Base-by-base conservation (phyloP, 1,284 basidiomycete genomes). In the Trichosporon ovoides region DNA sequence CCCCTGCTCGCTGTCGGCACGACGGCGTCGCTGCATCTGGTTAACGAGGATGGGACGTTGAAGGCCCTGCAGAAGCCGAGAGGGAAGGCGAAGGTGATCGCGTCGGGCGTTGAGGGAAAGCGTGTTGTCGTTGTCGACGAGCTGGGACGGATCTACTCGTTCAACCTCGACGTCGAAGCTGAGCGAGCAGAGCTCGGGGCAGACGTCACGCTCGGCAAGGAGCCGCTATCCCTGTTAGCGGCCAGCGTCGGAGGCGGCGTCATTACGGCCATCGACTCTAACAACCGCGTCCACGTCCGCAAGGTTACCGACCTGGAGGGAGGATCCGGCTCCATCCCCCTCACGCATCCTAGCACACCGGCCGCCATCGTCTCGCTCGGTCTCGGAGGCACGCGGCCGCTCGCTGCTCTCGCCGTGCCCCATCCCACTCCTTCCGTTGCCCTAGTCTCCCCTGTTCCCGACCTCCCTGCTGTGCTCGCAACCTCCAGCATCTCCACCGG, bases 161-260 rank as follows among this genome's bases (percentile, higher is more conserved):
- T 61, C 31, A 35, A 48, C 1, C 56, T 71, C 14, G 65, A 64
- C 52, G 31, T n/a, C 4, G 55, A 57, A 11, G 61, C 59, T 7
- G 9, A 48, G 12, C 53, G 46, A 1, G 64, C 65, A 5, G 64
- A 64, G 16, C 59, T 52, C 14, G 20, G 59, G 0, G 54, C 37
- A 20, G 60, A 66, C n/a, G 65, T 56, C 0, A 38, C 46, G 1
- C 36, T 68, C 10, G 59, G 57, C 1, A 24, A 31, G 1, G 59
- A 61, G 18, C 34, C 53, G 28, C 33, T 51, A 3, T 56, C 52
- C 28, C 57, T 67, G 18, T 33, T 55, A 2, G 52, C 56, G 3
- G 71, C 61, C 14, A 66, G 65, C 53, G 63, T 72, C 12, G 66
- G 67, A 22, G 67, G 68, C 31, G 71, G 71, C 6, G 38, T 64